These are phyloP conservation scores for Tremella yokohamensis DNA, from an alignment of 768 basidiomycete species.

Conservation along the genomic window DNA sequence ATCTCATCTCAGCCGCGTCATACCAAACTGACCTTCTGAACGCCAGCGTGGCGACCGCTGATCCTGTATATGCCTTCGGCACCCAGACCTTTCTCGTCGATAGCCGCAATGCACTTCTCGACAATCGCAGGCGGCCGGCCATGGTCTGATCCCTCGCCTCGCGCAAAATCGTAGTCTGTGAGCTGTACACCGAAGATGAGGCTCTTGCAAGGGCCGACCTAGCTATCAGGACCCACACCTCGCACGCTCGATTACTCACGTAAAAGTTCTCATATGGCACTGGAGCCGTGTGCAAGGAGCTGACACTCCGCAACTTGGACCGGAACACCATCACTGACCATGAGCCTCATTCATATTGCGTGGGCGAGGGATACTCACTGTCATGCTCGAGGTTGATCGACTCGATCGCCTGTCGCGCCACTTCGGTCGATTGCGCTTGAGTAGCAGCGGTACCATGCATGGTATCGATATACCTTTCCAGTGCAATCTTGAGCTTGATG, in stretches of 20 bases:
- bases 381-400: conserved; percentile 71
- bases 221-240: conserved; percentile 44
- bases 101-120: conserved; percentile 72
- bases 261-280: conserved; percentile 49
- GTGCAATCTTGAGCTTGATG: conserved; percentile 60
- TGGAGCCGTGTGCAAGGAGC: conserved; percentile 23
- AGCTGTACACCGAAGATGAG: conserved; percentile 84
- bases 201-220: conserved; percentile 80
- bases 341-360: background rate
- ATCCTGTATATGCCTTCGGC: conserved; percentile 50
- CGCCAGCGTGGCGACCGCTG: conserved; percentile 64
- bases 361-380: conserved; percentile 52
- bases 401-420: conserved; percentile 62
- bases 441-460: conserved; percentile 73
- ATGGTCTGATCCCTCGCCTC: conserved; percentile 66
- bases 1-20: background rate
- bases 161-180: conserved; percentile 80
- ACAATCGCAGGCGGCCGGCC: conserved; percentile 66
- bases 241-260: conserved; percentile 17
- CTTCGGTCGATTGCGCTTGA: conserved; percentile 67
- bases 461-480: conserved; percentile 75
- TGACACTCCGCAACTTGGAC: conserved; percentile 17
- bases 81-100: conserved; percentile 64
- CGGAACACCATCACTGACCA: conserved; percentile 32
- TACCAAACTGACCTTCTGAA: conserved; percentile 66